Base-by-base conservation (phyloP, 371 early-diverging fungal species). In the Mortierella sp. region DNA sequence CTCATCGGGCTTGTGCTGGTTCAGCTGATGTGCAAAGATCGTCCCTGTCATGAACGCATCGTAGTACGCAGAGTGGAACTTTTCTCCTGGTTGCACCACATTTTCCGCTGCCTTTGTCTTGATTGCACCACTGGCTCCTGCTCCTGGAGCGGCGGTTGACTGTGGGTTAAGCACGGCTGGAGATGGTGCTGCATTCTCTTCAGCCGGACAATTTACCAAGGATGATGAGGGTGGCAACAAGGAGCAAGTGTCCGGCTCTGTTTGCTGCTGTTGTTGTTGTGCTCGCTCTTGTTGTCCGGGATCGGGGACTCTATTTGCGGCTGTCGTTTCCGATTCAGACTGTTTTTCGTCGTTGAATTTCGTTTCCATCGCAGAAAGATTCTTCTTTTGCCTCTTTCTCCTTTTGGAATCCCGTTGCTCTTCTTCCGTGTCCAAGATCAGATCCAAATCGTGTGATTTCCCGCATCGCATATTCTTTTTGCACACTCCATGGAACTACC, bases 31-130 rank as follows among this genome's bases (percentile, higher is more conserved):
- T 44, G 87, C 87, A 73, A 93, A 96, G 7, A 92, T 79, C 52
- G 84, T 95, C 0, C 91, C 96, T 0, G 98, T 98, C 98, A 98
- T 98, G 78, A 85, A 96, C 1, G 98, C 93, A 78, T 98, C 98
- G 80, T 89, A 94, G 56, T 90, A 88, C 0, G 97, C 94, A 0
- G 95, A 89, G 67, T 98, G 97, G 56, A 88, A 89, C 53, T 60
- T 80, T 50, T 80, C 80, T n/a, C 47, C 48, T 15, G 64, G 32
- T 12, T 19, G 52, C 0, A 50, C 49, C 17, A 32, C 34, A 32
- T 32, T 68, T 37, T 56, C 44, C 4, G 44, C 19, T 14, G 37
- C 37, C 14, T 14, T 34, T 34, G 37, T 34, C 7, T 34, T 34
- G n/a, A n/a, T n/a, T n/a, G n/a, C n/a, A n/a, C n/a, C n/a, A n/a